Percentiles rank a stretch among this genome's conserved stretches.
phyloP scores from a whole-genome alignment of 2,329 filamentous ascomycete species.

The Byssoonygena ceratinophila region DNA sequence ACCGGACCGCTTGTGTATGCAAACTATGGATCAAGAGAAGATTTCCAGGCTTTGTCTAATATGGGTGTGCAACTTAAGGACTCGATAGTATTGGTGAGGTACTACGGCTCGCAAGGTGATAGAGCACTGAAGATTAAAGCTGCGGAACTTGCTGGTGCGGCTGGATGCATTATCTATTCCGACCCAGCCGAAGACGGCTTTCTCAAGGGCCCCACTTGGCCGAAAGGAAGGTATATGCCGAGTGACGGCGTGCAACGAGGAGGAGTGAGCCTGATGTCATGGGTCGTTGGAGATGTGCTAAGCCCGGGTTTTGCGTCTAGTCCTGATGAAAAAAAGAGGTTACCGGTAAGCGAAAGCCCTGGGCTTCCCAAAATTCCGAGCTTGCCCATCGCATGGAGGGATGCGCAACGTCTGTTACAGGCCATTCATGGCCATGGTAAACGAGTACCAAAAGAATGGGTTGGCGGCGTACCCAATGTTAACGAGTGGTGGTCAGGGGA shows the following conservation, averaged over 20 bases:
- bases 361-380: conserved; percentile 78
- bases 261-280: conserved; percentile 67
- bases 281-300: conserved; percentile 80
- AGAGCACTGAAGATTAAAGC: conserved; percentile 76
- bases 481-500: conserved; percentile 79
- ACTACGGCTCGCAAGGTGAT: conserved; percentile 64
- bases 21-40: conserved; percentile 77
- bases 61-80: conserved; percentile 63
- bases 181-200: conserved; percentile 82
- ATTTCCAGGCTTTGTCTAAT: conserved; percentile 64
- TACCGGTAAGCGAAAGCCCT: conserved; percentile 58
- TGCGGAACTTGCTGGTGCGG: conserved; percentile 75
- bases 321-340: conserved; percentile 45
- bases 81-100: conserved; percentile 72
- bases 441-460: conserved; percentile 59
- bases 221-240: conserved; percentile 69
- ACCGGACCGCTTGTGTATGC: conserved; percentile 80
- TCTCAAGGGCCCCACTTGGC: conserved; percentile 58
- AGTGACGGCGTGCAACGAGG: conserved; percentile 73
- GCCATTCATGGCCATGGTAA: conserved; percentile 65
- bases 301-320: conserved; percentile 68
- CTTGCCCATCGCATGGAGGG: conserved; percentile 77
- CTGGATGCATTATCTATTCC: conserved; percentile 82
- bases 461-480: conserved; percentile 63
- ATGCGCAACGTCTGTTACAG: conserved; percentile 70